A percentile compares a stretch with the other conserved stretches of the same genome.
Evolutionary conservation across 148 eudicot genomes (phyloP).

Genomic region (Talinum fruticosum): DNA sequence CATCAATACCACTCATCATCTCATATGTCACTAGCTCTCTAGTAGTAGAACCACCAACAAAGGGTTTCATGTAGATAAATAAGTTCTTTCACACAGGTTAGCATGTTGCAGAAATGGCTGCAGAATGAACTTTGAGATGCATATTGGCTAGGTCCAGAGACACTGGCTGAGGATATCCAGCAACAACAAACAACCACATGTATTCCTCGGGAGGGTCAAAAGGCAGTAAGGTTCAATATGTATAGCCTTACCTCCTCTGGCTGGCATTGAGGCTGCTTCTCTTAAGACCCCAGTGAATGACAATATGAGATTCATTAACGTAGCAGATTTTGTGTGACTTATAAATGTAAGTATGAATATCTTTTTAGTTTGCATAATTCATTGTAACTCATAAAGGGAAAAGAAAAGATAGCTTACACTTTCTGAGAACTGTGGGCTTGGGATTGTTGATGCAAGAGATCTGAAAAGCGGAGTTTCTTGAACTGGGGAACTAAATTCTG

Average conservation of each 20-base stretch:
- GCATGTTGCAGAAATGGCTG: neutral
- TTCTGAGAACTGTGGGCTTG: conserved; percentile 96
- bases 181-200: neutral
- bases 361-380: neutral
- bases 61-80: neutral
- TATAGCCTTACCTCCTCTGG: neutral
- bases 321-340: neutral
- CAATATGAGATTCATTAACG: neutral
- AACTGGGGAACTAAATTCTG: conserved; percentile 66
- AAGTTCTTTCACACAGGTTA: neutral
- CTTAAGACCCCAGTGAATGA: neutral
- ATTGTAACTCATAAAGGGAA: neutral
- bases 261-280: neutral
- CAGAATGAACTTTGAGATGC: neutral
- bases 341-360: neutral
- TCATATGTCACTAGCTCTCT: neutral
- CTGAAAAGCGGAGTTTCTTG: conserved; percentile 84
- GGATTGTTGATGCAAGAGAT: conserved; percentile 71
- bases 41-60: neutral
- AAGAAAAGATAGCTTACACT: conserved; percentile 63
- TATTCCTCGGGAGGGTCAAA: neutral
- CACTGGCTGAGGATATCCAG: neutral
- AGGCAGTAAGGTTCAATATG: neutral
- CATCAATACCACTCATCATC: neutral
- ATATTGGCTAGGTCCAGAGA: neutral